These are phyloP conservation scores for Vicia villosa DNA, from an alignment of 306 rosid species.

Conservation along the genomic window DNA sequence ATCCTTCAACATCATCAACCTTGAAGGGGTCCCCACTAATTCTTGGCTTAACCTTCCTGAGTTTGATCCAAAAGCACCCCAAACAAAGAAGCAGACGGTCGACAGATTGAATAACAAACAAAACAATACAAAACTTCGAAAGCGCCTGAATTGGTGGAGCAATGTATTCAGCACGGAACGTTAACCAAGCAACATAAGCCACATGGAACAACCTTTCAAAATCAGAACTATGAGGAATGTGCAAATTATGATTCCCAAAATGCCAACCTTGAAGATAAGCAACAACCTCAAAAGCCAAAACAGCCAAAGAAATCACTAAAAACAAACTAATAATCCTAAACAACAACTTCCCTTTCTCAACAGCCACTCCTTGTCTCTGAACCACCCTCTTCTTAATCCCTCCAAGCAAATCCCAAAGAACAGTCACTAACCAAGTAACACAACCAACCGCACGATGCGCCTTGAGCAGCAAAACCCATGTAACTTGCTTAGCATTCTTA, in stretches of 20 bases:
- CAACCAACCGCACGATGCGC: constrained; percentile 82
- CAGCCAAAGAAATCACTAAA: constrained; percentile 62
- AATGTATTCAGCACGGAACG: constrained; percentile 73
- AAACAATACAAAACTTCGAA: constrained; percentile 75
- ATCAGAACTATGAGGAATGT: constrained; percentile 71
- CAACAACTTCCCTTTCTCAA: constrained; percentile 62
- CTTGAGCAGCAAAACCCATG: constrained; percentile 89
- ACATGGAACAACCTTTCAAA: constrained; percentile 66
- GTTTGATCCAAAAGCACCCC: constrained; percentile 90
- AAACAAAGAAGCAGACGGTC: constrained; percentile 82
- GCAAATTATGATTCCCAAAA: constrained; percentile 67
- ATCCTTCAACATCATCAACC: constrained; percentile 66
- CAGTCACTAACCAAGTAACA: constrained; percentile 64
- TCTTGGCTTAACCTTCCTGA: constrained; percentile 72
- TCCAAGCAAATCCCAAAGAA: constrained; percentile 74
- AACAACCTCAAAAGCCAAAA: constrained; percentile 73
- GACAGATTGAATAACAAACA: constrained; percentile 83
- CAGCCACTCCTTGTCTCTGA: constrained; percentile 58
- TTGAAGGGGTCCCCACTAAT: constrained; percentile 55
- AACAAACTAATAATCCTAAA: constrained; percentile 69
- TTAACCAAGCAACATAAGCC: constrained; percentile 78
- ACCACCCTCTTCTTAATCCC: constrained; percentile 74
- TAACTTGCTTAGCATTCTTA: constrained; percentile 84
- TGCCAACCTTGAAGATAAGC: constrained; percentile 88
- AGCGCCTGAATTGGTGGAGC: constrained; percentile 82